Evolutionary conservation across 768 basidiomycete genomes (phyloP).

Genomic region (Lentinula aciculospora): DNA sequence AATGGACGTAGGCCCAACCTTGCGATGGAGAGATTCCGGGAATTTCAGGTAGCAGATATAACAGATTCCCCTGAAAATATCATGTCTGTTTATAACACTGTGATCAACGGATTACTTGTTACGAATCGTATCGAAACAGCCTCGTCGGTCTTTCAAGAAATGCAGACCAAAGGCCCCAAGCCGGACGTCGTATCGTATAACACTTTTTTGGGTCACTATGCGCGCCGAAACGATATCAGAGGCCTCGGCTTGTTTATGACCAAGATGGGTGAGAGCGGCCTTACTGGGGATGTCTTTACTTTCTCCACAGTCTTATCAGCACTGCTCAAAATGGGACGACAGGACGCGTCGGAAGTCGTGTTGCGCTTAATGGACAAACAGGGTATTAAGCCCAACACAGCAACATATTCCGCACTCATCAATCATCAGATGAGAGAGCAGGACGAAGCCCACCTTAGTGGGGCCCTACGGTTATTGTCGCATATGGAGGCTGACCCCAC

Average conservation of each 20-base stretch:
- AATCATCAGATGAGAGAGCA: constrained; percentile 61
- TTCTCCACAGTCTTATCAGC: constrained; percentile 85
- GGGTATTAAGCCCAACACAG: constrained; percentile 67
- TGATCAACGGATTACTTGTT: constrained; percentile 60
- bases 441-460: constrained; percentile 44
- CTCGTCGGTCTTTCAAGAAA: constrained; percentile 32
- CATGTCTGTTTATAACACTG: constrained; percentile 64
- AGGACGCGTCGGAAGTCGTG: constrained; percentile 61
- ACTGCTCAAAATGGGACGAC: constrained; percentile 59
- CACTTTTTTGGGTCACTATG: constrained; percentile 67
- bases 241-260: constrained; percentile 53
- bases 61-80: constrained; percentile 15
- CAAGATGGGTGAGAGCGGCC: constrained; percentile 43
- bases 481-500: constrained; percentile 64
- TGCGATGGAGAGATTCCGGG: constrained; percentile 44
- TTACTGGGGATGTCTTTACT: constrained; percentile 76
- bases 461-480: constrained; percentile 64
- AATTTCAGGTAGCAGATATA: constrained; percentile 37
- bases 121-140: constrained; percentile 34
- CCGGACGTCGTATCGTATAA: constrained; percentile 80
- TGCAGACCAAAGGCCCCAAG: constrained; percentile 46
- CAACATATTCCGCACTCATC: constrained; percentile 77
- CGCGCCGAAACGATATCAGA: constrained; percentile 56
- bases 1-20: constrained; percentile 42
- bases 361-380: constrained; percentile 72